Percentiles rank a stretch among this genome's conserved stretches.
phyloP scores from a whole-genome alignment of 371 early-diverging fungal species.

The Mucor lusitanicus region DNA sequence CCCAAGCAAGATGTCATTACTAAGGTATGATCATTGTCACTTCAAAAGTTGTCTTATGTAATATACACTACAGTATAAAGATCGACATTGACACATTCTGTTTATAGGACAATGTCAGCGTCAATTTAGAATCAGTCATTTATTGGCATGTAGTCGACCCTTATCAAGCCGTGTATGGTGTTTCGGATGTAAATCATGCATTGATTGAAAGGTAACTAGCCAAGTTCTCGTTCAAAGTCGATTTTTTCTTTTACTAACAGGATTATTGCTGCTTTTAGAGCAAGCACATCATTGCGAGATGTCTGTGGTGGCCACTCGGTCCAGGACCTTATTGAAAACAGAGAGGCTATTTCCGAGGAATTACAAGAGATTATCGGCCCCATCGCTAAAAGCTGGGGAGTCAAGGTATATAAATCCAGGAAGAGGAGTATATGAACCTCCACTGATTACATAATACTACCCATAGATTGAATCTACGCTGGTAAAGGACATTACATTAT shows the following conservation, averaged over 20 bases:
- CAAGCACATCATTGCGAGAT: conserved; percentile 71
- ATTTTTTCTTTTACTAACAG: not conserved
- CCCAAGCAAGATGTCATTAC: conserved; percentile 82
- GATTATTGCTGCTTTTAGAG: conserved; percentile 22
- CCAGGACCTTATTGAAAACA: conserved; percentile 84
- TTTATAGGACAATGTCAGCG: conserved; percentile 73
- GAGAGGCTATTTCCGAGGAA: conserved; percentile 83
- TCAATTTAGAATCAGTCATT: conserved; percentile 83
- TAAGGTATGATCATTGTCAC: conserved; percentile 32
- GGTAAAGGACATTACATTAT: conserved; percentile 85
- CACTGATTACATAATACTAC: not conserved
- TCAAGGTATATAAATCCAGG: conserved; percentile 48
- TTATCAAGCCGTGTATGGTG: conserved; percentile 77
- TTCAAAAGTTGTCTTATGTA: not conserved
- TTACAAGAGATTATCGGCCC: conserved; percentile 73
- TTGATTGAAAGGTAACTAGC: conserved; percentile 70
- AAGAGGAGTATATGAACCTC: not conserved
- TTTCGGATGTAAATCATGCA: conserved; percentile 73
- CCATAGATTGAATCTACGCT: conserved; percentile 69
- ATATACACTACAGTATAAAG: no score
- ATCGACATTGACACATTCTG: not conserved
- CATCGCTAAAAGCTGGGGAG: conserved; percentile 67
- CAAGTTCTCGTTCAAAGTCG: not conserved
- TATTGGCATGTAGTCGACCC: conserved; percentile 87
- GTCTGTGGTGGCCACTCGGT: conserved; percentile 61